Base-by-base conservation (phyloP, 2,329 filamentous ascomycete genomes). In the Pseudodiploospora longispora region DNA sequence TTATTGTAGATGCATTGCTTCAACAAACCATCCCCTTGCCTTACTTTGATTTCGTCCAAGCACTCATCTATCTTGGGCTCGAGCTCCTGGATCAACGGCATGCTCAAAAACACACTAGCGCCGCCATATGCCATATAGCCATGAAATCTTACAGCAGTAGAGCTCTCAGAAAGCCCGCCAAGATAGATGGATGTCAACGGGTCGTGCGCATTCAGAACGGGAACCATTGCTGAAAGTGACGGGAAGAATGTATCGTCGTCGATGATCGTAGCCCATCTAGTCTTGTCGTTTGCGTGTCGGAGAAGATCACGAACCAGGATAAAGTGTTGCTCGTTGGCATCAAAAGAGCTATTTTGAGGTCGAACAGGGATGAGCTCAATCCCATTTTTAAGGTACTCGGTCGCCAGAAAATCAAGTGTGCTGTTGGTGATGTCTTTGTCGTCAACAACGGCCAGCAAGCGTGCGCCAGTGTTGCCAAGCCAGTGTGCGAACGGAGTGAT, bases 171-270 rank as follows among this genome's bases (percentile, higher is more conserved):
- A 5, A 82, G 58, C 2, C 71, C 72, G 3, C 79, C 78, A 8
- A 81, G 63, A 57, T 80, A 82, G 32, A 65, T 56, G 3, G 73
- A 66, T 19, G 65, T 55, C 2, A 64, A 67, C 52, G 74, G 65
- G 53, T 82, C 70, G 49, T 75, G 68, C 33, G 61, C 56, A 31
- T 53, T 54, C 2, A 82, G 66, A 5, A 69, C 64, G n/a, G 68
- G 57, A 27, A 70, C 63, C 10, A 82, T 62, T 1, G 66, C 65
- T 41, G 70, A 58, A 37, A 82, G 68, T 2, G 72, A 76, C 2
- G 74, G 70, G 57, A 81, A 81, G 58, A 82, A 82, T 1, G 78
- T 82, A 52, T 82, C 78, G 53, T 82, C 78, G 54, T 82, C 78
- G 33, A 82, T 69, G 40, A 82, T 64, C 38, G 69, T 72, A 10